Base-by-base conservation (phyloP, 139 green algal species). In the Auxenochlorella pyrenoidosa region DNA sequence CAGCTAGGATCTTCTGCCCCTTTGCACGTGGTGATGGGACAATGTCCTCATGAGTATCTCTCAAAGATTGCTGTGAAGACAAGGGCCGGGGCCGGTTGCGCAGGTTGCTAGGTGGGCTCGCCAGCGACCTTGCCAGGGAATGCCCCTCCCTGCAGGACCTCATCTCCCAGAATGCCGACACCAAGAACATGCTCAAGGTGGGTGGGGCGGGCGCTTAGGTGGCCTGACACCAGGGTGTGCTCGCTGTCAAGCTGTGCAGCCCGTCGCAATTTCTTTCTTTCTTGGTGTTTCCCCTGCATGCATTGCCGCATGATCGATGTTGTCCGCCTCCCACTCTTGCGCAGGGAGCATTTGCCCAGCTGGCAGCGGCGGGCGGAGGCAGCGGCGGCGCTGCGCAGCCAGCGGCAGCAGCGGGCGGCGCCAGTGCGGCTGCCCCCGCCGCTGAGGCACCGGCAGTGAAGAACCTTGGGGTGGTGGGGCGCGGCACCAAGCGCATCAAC, bases 401-500 rank as follows among this genome's bases (percentile, higher is more conserved):
- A 26, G 60, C 73, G 51, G 76, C 51, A n/a, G 26, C 41, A 47
- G 68, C 44, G n/a, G 51, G 34, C 15, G 41, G 30, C 30, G 36
- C 58, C 16, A 38, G 38, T 5, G 26, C 38, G 36, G 38, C 38
- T 63, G 28, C 83, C 30, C 59, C 38, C 40, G 75, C n/a, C 28
- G 68, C 59, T 13, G 79, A 32, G 51, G 47, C 38, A 5, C 38
- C 54, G 1, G 38, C 66, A 22, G 89, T 93, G 60, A 66, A 87
- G 51, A 80, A 94, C 75, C 78, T 94, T 75, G 92, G 92, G 0
- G 87, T 94, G 34, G 91, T 94, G 34, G 92, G 92, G 36, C 88
- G 91, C 13, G 92, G 92, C 41, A 94, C 86, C 60, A 94, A 93
- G 91, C 91, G 93, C 82, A 91, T 95, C 83, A 88, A 91, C 54